Evolutionary conservation across 2,329 filamentous ascomycete species (phyloP).

Genomic region (Stagonosporopsis tanaceti): DNA sequence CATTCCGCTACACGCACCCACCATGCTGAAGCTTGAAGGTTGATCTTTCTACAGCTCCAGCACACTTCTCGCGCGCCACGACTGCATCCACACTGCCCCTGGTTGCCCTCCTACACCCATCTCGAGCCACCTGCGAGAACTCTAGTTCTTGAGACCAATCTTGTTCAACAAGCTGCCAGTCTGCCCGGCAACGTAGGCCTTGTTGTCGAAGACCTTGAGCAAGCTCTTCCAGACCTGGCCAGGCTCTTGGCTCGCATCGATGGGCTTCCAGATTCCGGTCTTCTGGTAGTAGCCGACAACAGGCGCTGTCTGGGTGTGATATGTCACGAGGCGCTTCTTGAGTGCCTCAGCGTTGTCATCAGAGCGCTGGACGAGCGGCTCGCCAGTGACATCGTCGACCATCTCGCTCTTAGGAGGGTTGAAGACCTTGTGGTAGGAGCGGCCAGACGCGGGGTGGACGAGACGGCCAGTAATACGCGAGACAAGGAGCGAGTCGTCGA

Average conservation of each 20-base stretch:
- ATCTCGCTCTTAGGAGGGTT: conserved; percentile 94
- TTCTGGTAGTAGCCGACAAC: conserved; percentile 97
- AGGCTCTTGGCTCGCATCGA: conserved; percentile 96
- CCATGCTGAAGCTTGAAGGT: conserved; percentile 24
- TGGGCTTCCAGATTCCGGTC: conserved; percentile 93
- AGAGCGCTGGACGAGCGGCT: conserved; percentile 93
- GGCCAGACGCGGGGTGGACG: conserved; percentile 93
- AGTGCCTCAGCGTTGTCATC: conserved; percentile 97
- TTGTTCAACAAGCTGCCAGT: conserved; percentile 60
- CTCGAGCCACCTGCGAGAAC: not conserved
- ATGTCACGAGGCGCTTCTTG: conserved; percentile 91
- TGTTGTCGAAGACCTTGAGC: conserved; percentile 79
- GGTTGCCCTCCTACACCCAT: not conserved
- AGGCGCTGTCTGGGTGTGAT: conserved; percentile 91
- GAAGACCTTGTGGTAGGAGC: conserved; percentile 98
- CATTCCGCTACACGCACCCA: conserved; percentile 24
- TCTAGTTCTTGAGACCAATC: conserved; percentile 62
- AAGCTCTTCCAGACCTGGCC: conserved; percentile 95
- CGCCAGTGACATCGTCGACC: conserved; percentile 96
- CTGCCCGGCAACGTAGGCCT: conserved; percentile 48
- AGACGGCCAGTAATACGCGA: conserved; percentile 96
- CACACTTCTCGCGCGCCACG: not conserved
- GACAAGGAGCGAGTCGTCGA: conserved; percentile 92
- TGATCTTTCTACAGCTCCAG: conserved; percentile 20
- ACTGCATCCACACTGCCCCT: not conserved